Conservation (phyloP, 805 yeast genomes). For the Schwanniomyces vanrijiae region DNA sequence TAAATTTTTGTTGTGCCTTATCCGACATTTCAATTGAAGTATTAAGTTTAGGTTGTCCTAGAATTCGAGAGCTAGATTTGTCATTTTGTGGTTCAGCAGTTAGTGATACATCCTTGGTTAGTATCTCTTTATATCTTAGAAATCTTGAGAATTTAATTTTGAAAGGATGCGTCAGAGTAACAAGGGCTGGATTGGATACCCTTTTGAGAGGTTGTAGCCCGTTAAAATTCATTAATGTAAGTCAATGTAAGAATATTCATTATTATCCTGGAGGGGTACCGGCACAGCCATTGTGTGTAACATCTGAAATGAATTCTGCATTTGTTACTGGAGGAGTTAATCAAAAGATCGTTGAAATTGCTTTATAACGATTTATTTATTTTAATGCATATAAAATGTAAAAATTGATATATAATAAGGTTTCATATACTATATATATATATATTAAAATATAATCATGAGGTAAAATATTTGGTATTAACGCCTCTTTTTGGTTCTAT, state of each 20-base stretch:
- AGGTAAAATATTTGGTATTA: slow-evolving; percentile 5
- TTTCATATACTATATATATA: neutral
- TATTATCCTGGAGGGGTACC: slow-evolving; percentile 59
- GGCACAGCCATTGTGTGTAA: slow-evolving; percentile 53
- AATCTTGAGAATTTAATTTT: slow-evolving; percentile 49
- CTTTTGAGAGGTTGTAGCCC: slow-evolving; percentile 56
- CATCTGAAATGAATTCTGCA: slow-evolving; percentile 55
- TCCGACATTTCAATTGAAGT: slow-evolving; percentile 70
- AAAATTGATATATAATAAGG: neutral
- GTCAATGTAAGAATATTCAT: slow-evolving; percentile 73
- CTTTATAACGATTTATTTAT: slow-evolving; percentile 30
- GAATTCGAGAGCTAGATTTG: slow-evolving; percentile 51
- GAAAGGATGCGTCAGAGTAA: slow-evolving; percentile 74
- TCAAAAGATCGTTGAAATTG: slow-evolving; percentile 58
- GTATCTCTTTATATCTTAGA: slow-evolving; percentile 56
- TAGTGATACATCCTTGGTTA: slow-evolving; percentile 64
- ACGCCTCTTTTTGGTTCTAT: slow-evolving; percentile 57
- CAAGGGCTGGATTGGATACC: slow-evolving; percentile 75
- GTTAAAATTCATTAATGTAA: slow-evolving; percentile 54
- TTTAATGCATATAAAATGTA: neutral
- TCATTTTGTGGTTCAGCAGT: slow-evolving; percentile 82
- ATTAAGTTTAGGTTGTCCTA: slow-evolving; percentile 63
- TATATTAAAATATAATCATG: neutral
- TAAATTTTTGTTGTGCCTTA: slow-evolving; percentile 74
- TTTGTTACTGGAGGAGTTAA: slow-evolving; percentile 55